Evolutionary conservation across 129 eudicot genomes (phyloP).

Genomic region (Gnaphalium uliginosum): DNA sequence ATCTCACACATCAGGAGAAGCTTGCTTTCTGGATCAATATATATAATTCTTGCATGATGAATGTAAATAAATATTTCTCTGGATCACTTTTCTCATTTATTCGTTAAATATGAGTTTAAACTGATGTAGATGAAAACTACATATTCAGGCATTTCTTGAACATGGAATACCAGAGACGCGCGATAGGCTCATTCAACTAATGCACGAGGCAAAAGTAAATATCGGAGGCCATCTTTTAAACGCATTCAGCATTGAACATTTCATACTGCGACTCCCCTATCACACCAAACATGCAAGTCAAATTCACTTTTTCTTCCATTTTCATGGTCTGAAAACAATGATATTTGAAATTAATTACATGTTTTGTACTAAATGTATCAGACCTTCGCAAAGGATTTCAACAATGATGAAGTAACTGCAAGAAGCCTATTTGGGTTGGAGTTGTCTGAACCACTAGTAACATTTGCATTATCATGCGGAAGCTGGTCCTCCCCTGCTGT

Average conservation of each 20-base stretch:
- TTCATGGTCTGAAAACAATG: slow-evolving; percentile 7
- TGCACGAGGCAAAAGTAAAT: slow-evolving; percentile 83
- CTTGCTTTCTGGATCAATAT: slow-evolving; percentile 93
- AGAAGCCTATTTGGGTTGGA: slow-evolving; percentile 69
- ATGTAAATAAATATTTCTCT: slow-evolving; percentile 45
- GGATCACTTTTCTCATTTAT: neutral
- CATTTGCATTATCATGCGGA: slow-evolving; percentile 90
- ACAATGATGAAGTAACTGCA: slow-evolving; percentile 57
- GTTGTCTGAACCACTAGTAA: slow-evolving; percentile 74
- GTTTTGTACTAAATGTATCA: slow-evolving; percentile 28
- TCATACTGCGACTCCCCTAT: slow-evolving; percentile 74
- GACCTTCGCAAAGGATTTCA: slow-evolving; percentile 55
- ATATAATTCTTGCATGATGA: slow-evolving; percentile 95
- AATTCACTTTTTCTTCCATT: neutral
- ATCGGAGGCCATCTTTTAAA: slow-evolving; percentile 78
- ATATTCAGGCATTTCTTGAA: slow-evolving; percentile 70
- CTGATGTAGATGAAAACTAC: neutral
- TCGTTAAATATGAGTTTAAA: slow-evolving; percentile 18
- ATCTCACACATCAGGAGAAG: slow-evolving; percentile 75
- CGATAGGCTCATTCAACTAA: slow-evolving; percentile 58
- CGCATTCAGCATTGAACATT: slow-evolving; percentile 81
- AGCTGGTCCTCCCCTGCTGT: slow-evolving; percentile 98
- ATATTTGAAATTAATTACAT: slow-evolving; percentile 8
- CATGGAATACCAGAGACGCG: slow-evolving; percentile 79
- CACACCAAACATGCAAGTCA: slow-evolving; percentile 65